Evolutionary conservation across 2,329 filamentous ascomycete species (phyloP).

Genomic region (Pseudocercospora eumusae): DNA sequence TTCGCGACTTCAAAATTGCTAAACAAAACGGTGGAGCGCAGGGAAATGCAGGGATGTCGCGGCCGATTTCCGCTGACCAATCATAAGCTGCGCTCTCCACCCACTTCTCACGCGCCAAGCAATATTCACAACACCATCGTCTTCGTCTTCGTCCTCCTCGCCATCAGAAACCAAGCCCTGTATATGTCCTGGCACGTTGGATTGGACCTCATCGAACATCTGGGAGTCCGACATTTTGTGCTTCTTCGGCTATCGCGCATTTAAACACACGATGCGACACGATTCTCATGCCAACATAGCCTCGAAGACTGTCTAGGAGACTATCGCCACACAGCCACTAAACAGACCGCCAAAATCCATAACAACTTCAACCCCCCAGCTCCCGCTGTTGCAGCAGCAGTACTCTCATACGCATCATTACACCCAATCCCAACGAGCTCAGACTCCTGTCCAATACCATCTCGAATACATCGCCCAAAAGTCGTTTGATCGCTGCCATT

Average conservation of each 20-base stretch:
- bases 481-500: background rate
- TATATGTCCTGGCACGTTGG: too few relatives aligned
- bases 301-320: background rate
- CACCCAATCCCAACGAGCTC: background rate
- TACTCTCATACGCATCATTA: background rate
- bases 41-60: background rate
- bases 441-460: background rate
- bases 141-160: too few relatives aligned
- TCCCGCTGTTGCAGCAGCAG: background rate
- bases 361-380: background rate
- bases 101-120: conserved; percentile 9
- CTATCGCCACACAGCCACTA: background rate
- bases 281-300: too few relatives aligned
- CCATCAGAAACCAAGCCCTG: too few relatives aligned
- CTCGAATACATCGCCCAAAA: background rate
- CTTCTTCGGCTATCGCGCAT: too few relatives aligned
- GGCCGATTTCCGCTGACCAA: background rate
- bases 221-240: too few relatives aligned
- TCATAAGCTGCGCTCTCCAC: conserved; percentile 8
- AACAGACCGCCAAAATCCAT: background rate
- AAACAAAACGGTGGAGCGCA: conserved; percentile 2
- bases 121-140: too few relatives aligned
- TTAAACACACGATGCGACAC: too few relatives aligned
- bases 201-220: too few relatives aligned
- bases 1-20: conserved; percentile 11